Evolutionary conservation across 208 protist species (phyloP).

Genomic region (Crithidia thermophila): DNA sequence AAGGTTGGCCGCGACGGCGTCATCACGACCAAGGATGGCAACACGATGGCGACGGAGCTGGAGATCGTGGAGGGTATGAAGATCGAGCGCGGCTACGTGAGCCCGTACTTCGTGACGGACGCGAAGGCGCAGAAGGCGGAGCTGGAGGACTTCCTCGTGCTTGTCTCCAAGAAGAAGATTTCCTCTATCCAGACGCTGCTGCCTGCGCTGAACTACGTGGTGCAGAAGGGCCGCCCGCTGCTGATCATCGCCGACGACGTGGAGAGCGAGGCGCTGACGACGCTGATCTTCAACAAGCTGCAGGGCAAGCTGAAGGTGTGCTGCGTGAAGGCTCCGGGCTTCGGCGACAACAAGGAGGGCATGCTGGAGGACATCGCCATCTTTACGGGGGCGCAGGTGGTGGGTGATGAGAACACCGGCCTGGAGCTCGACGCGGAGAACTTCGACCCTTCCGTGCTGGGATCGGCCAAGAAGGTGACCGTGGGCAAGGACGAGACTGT

Average conservation of each 20-base stretch:
- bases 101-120: constrained; percentile 99
- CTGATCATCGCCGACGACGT: constrained; percentile 99
- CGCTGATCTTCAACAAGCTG: constrained; percentile 89
- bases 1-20: constrained; percentile 99
- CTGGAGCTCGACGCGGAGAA: constrained; percentile 82
- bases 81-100: constrained; percentile 98
- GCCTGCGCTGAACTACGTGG: constrained; percentile 92
- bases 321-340: constrained; percentile 98
- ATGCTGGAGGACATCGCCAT: constrained; percentile 99
- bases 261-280: constrained; percentile 97
- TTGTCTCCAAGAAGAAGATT: constrained; percentile 98
- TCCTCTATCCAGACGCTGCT: constrained; percentile 87
- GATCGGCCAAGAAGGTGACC: constrained; percentile 84
- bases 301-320: constrained; percentile 88
- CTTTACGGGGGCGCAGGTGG: constrained; percentile 94
- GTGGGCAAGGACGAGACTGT: constrained; percentile 98
- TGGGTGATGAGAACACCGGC: constrained; percentile 94
- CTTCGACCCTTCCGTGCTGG: constrained; percentile 79
- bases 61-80: constrained; percentile 98
- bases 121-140: constrained; percentile 96
- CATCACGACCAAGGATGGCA: constrained; percentile 99
- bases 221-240: constrained; percentile 87
- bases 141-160: constrained; percentile 96
- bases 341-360: constrained; percentile 98
- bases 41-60: constrained; percentile 97